phyloP scores from a whole-genome alignment of 495 filamentous ascomycete genomes.

The Xylaria scruposa region DNA sequence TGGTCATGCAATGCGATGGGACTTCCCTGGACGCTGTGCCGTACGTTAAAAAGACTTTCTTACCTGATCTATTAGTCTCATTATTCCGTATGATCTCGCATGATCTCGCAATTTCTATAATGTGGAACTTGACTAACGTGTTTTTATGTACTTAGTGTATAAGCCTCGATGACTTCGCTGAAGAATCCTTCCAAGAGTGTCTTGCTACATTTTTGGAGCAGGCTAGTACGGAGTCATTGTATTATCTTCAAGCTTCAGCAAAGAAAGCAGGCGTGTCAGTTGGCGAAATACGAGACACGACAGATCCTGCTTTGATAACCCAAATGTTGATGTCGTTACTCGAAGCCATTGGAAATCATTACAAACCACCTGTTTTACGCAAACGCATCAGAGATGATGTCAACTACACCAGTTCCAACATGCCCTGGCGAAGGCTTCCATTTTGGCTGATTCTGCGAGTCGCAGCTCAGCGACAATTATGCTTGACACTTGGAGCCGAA shows the following conservation, averaged over 20 bases:
- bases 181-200: conserved; percentile 52
- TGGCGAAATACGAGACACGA: conserved; percentile 62
- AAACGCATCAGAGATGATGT: conserved; percentile 70
- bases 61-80: too few species aligned
- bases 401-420: conserved; percentile 48
- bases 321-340: conserved; percentile 64
- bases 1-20: conserved; percentile 45
- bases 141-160: too few species aligned
- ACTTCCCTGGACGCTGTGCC: conserved; percentile 49
- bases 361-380: conserved; percentile 44
- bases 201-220: conserved; percentile 64
- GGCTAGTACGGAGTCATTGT: conserved; percentile 62
- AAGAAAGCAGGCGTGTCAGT: conserved; percentile 56
- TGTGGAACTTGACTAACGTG: too few species aligned
- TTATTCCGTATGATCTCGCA: too few species aligned
- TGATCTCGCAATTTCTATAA: too few species aligned
- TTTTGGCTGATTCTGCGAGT: conserved; percentile 66
- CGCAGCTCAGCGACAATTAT: conserved; percentile 56
- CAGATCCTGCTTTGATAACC: conserved; percentile 58
- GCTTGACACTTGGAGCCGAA: conserved; percentile 49
- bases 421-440: conserved; percentile 64
- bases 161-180: conserved; percentile 51
- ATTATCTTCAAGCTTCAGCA: conserved; percentile 56
- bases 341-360: conserved; percentile 54
- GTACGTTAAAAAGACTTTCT: too few species aligned